Conservation (phyloP, 768 basidiomycete genomes). For the Termitomyces sp. region DNA sequence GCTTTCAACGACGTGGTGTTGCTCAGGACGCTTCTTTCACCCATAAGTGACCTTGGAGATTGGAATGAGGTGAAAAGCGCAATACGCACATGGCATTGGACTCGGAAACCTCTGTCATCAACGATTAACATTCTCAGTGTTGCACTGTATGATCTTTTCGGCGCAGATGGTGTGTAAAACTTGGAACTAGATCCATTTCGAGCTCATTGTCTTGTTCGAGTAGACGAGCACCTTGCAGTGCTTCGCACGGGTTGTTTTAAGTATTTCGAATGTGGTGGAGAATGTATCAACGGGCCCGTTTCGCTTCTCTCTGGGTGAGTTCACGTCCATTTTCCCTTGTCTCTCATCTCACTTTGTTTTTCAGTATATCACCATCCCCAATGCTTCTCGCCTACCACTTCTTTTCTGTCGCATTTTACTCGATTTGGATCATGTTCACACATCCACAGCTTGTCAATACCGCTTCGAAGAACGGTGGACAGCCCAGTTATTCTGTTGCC, state of each 20-base stretch:
- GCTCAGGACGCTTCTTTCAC: slow-evolving; percentile 54
- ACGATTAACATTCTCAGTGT: slow-evolving; percentile 92
- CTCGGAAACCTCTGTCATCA: slow-evolving; percentile 72
- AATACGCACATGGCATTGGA: slow-evolving; percentile 80
- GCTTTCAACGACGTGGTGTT: slow-evolving; percentile 83
- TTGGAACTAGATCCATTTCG: too few species aligned
- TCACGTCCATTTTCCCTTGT: neutral
- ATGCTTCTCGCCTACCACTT: slow-evolving; percentile 83
- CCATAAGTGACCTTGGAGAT: slow-evolving; percentile 36
- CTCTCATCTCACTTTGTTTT: neutral
- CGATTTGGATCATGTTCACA: slow-evolving; percentile 86
- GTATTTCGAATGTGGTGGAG: slow-evolving; percentile 92
- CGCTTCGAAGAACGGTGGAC: slow-evolving; percentile 24
- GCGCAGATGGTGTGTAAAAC: slow-evolving; percentile 73
- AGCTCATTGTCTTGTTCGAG: neutral
- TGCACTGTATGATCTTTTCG: slow-evolving; percentile 91
- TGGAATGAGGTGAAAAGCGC: slow-evolving; percentile 46
- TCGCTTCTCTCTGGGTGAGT: slow-evolving; percentile 82
- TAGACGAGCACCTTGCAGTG: slow-evolving; percentile 57
- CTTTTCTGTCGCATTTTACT: slow-evolving; percentile 92
- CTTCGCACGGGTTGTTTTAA: slow-evolving; percentile 89
- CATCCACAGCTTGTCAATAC: slow-evolving; percentile 26
- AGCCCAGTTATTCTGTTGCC: slow-evolving; percentile 31
- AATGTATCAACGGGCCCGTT: slow-evolving; percentile 84
- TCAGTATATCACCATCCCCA: slow-evolving; percentile 77